Percentiles rank a stretch among this genome's conserved stretches.
Evolutionary conservation across 306 rosid genomes (phyloP).

Genomic region (Aeschynomene evenia): DNA sequence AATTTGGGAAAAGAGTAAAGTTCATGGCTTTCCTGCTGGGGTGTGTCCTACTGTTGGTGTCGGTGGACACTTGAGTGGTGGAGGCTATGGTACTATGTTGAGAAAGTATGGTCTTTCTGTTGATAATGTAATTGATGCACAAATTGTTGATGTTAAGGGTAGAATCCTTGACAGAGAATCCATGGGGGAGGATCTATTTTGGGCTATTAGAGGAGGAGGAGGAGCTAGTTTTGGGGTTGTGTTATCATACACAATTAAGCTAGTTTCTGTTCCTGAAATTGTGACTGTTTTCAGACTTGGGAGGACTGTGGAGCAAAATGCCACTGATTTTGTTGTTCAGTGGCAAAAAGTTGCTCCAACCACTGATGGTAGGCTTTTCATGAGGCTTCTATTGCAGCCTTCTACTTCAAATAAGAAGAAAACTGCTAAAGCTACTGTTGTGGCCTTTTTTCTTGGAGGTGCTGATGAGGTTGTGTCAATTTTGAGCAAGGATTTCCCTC

Average conservation of each 20-base stretch:
- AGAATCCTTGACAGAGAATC: constrained; percentile 21
- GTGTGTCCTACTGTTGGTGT: constrained; percentile 50
- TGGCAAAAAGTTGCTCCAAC: constrained; percentile 50
- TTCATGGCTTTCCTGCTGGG: constrained; percentile 46
- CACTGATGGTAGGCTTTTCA: constrained; percentile 35
- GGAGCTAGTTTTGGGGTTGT: constrained; percentile 45
- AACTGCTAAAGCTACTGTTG: constrained; percentile 30
- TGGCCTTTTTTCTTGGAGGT: constrained; percentile 36
- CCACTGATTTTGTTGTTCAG: constrained; percentile 40
- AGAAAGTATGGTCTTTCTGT: constrained; percentile 33
- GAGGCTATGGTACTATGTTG: constrained; percentile 42
- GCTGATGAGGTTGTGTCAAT: constrained; percentile 34
- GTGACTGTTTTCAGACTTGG: constrained; percentile 32
- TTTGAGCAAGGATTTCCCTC: constrained; percentile 35
- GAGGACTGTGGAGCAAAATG: constrained; percentile 34
- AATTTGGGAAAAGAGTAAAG: constrained; percentile 38
- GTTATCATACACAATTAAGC: constrained; percentile 32
- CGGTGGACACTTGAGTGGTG: constrained; percentile 44
- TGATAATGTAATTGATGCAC: constrained; percentile 33
- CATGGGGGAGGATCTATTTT: constrained; percentile 47
- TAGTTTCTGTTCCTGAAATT: constrained; percentile 34
- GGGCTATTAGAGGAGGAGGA: constrained; percentile 46
- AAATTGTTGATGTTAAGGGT: constrained; percentile 39
- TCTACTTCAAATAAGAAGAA: constrained; percentile 5
- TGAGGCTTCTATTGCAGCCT: constrained; percentile 44